Percentiles rank a stretch among this genome's conserved stretches.
Evolutionary conservation across 2,329 filamentous ascomycete species (phyloP).

Genomic region (Didymellaceae sp.): DNA sequence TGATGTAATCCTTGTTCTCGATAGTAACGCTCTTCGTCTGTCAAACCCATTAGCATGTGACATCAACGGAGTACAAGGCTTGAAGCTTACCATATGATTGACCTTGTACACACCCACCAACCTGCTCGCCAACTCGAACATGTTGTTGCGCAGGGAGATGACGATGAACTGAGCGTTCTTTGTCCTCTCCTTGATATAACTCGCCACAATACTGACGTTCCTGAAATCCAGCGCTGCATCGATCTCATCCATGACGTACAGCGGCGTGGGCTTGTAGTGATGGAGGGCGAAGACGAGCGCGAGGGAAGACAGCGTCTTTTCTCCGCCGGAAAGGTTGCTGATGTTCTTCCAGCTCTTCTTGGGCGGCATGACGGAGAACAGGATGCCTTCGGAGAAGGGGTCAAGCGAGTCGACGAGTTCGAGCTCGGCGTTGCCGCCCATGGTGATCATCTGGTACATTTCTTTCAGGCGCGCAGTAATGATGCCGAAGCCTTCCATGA

Average conservation of each 20-base stretch:
- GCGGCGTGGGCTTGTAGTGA: slow-evolving; percentile 94
- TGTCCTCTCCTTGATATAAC: slow-evolving; percentile 98
- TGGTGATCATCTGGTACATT: slow-evolving; percentile 99
- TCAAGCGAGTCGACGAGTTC: slow-evolving; percentile 96
- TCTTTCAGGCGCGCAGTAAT: slow-evolving; percentile 97
- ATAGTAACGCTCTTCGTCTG: slow-evolving; percentile 62
- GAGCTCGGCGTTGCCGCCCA: slow-evolving; percentile 97
- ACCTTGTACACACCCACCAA: slow-evolving; percentile 99
- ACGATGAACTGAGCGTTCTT: slow-evolving; percentile 99
- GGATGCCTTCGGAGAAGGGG: slow-evolving; percentile 94
- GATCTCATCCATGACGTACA: slow-evolving; percentile 99
- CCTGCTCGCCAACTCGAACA: slow-evolving; percentile 97
- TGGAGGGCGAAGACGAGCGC: slow-evolving; percentile 97
- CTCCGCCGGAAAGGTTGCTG: slow-evolving; percentile 90
- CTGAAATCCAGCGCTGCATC: slow-evolving; percentile 97
- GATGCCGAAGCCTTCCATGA: slow-evolving; percentile 96
- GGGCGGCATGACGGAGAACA: slow-evolving; percentile 98
- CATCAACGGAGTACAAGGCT: neutral
- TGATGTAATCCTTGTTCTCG: slow-evolving; percentile 58
- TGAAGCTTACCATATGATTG: slow-evolving; percentile 82
- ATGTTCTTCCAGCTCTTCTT: slow-evolving; percentile 99
- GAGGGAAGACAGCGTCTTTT: slow-evolving; percentile 93
- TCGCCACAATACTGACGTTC: slow-evolving; percentile 97
- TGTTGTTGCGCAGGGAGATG: slow-evolving; percentile 97
- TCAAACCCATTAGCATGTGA: slow-evolving; percentile 24